Evolutionary conservation across 1,284 basidiomycete genomes (phyloP).

Genomic region (Cutaneotrichosporon cavernicola): DNA sequence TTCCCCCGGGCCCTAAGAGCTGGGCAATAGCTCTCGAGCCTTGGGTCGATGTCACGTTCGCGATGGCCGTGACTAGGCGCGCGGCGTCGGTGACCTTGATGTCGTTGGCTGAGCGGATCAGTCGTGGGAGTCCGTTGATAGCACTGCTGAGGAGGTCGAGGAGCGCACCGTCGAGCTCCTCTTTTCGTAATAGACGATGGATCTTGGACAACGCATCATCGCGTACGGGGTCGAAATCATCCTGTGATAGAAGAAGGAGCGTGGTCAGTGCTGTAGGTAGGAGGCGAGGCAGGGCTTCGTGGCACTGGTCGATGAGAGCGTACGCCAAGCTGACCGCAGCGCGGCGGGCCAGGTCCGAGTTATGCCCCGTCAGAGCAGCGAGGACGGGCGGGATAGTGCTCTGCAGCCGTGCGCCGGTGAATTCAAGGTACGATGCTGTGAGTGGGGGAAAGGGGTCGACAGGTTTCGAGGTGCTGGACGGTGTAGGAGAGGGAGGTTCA

Average conservation of each 20-base stretch:
- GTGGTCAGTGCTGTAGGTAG: constrained; percentile 62
- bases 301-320: constrained; percentile 62
- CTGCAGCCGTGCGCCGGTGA: constrained; percentile 49
- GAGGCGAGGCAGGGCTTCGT: constrained; percentile 68
- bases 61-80: constrained; percentile 67
- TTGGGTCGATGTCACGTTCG: constrained; percentile 56
- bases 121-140: constrained; percentile 70
- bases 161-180: constrained; percentile 56
- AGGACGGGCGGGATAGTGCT: constrained; percentile 47
- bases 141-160: constrained; percentile 57
- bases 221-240: constrained; percentile 67
- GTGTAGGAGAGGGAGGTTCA: constrained; percentile 17
- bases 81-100: constrained; percentile 67
- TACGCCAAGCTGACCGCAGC: constrained; percentile 56
- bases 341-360: constrained; percentile 46
- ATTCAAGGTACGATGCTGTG: constrained; percentile 49
- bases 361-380: constrained; percentile 39
- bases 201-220: constrained; percentile 58
- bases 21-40: constrained; percentile 57
- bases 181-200: constrained; percentile 56
- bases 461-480: background rate
- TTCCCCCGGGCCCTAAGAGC: constrained; percentile 74
- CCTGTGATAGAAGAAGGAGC: constrained; percentile 49
- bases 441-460: constrained; percentile 46
- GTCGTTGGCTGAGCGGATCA: constrained; percentile 68